Evolutionary conservation across 2,329 filamentous ascomycete genomes (phyloP).

Genomic region (Claviceps pazoutovae): DNA sequence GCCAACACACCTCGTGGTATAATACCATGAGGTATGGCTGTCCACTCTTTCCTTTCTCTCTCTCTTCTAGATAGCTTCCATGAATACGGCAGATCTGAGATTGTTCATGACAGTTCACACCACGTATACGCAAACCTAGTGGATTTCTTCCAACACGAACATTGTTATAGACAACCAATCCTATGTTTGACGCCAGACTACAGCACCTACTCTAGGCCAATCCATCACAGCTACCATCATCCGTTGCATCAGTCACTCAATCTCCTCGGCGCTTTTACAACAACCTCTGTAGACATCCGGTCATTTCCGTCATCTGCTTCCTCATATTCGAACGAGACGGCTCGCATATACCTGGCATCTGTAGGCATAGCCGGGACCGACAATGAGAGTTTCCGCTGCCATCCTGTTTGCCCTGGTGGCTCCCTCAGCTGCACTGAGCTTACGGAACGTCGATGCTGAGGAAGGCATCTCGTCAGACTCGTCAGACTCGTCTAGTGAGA

Average conservation of each 20-base stretch:
- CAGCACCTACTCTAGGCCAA: no score
- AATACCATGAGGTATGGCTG: no score
- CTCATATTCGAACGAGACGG: neutral
- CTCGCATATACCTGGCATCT: neutral
- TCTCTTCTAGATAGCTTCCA: no score
- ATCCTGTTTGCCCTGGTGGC: conserved; percentile 31
- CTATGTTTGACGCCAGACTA: no score
- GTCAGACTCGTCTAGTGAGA: conserved; percentile 32
- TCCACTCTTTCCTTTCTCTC: no score
- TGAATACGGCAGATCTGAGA: no score
- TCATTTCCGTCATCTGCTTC: neutral
- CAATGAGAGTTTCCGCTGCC: conserved; percentile 27
- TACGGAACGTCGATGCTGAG: conserved; percentile 20
- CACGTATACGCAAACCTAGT: no score
- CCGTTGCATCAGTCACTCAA: neutral
- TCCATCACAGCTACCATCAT: neutral
- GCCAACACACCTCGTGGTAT: no score
- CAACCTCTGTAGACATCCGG: neutral
- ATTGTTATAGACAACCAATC: no score
- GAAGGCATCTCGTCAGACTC: conserved; percentile 25
- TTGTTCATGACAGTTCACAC: no score
- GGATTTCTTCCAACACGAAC: no score
- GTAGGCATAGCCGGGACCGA: neutral
- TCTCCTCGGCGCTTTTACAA: neutral
- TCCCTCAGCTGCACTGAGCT: conserved; percentile 31